Base-by-base conservation (phyloP, 305 asterid genomes). In the Fraxinus floribunda region DNA sequence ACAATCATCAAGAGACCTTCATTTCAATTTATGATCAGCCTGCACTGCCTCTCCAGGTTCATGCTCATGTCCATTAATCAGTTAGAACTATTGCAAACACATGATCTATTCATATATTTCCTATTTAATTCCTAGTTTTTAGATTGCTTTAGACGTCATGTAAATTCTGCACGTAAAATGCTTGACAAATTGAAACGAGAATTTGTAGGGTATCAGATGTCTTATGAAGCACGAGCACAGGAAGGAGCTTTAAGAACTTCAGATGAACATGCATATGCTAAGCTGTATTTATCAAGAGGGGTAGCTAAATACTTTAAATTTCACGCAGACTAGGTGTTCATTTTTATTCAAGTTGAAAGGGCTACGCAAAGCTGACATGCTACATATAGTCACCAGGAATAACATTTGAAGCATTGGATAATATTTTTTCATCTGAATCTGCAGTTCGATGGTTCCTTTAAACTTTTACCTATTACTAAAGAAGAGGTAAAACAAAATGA, bases 21-120 rank as follows among this genome's bases (percentile, higher is more conserved):
- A 8, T 87, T 76, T 93, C 98, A 4, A 90, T 93, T 66, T 93
- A 92, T 79, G 98, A 93, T 81, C 92, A 91, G 64, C 95, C 95
- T 15, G 84, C 79, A 29, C 84, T 83, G 62, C 83, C 91, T 36
- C 78, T 82, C 86, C 90, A 80, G 98, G 98, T 92, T 77, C 79
- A 39, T 77, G 30, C 88, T 85, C 85, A 22, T 66, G 29, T 78
- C 73, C 73, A 80, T 79, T 38, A 18, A 36, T 78, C 64, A 55
- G 82, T 66, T 74, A 55, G 11, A 73, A 41, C 79, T 77, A 64
- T 70, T 80, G 75, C 72, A 81, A 84, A 52, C 79, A 66, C 74
- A 46, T 38, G 55, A 35, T 80, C 73, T 57, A 26, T 83, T 78
- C 68, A 52, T 24, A 70, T 64, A 57, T 76, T 70, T 82, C 76